These are phyloP conservation scores for Corymbia maculata DNA, from an alignment of 345 rosid species.

Conservation along the genomic window DNA sequence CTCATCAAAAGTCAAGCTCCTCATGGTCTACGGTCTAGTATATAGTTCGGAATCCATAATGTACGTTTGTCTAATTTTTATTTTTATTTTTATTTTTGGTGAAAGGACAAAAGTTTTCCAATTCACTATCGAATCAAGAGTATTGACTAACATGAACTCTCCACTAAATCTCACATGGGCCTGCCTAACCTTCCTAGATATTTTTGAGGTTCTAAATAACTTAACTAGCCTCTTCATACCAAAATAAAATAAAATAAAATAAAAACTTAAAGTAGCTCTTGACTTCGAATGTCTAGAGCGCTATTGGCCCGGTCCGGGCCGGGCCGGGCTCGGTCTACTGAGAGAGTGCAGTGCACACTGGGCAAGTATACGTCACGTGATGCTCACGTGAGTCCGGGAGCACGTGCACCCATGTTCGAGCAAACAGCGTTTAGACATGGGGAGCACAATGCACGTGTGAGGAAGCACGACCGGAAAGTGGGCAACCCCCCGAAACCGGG, in stretches of 20 bases:
- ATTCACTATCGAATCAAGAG: not conserved
- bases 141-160: not conserved
- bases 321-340: not conserved
- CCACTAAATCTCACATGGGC: not conserved
- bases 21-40: not conserved
- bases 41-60: fast-evolving
- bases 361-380: not conserved
- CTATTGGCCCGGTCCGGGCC: not conserved
- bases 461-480: constrained; percentile 18
- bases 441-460: constrained; percentile 36
- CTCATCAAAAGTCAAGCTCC: not conserved
- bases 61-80: not conserved
- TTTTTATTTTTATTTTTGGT: not conserved
- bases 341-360: not conserved
- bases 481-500: not conserved
- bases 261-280: not conserved
- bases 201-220: not conserved
- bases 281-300: not conserved
- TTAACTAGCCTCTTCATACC: no score
- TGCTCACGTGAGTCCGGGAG: constrained; percentile 2
- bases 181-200: not conserved
- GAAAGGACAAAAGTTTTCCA: not conserved
- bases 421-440: constrained; percentile 1
- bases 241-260: no score
- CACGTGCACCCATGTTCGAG: constrained; percentile 30